Percentiles rank a stretch among this genome's conserved stretches.
phyloP scores from a whole-genome alignment of 2,329 filamentous ascomycete genomes.

The Chrysoporthe puriensis region DNA sequence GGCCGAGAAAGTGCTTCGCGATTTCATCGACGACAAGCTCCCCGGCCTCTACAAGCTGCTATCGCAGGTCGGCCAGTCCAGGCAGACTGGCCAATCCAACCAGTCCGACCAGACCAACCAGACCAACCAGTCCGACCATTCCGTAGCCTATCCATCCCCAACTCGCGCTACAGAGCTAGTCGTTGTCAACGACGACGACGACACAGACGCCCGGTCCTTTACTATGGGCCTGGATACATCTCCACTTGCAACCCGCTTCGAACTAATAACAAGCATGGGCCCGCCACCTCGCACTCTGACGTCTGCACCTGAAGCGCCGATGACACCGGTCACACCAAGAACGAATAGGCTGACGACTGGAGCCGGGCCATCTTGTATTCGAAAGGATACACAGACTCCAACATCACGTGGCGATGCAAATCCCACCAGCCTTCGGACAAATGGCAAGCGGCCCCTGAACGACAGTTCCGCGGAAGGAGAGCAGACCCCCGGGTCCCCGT shows the following conservation, averaged over 20 bases:
- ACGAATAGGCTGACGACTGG: not conserved
- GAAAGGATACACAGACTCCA: not conserved
- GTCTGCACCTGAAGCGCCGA: not conserved
- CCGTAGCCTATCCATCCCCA: not conserved
- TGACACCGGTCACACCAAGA: not conserved
- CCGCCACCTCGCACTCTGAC: not conserved
- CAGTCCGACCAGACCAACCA: too few species aligned
- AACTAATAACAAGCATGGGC: not conserved
- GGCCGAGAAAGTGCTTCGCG: not conserved
- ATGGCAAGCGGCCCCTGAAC: not conserved
- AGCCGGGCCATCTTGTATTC: not conserved
- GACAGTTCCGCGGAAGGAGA: not conserved
- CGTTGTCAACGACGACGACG: not conserved
- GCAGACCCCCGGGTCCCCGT: not conserved
- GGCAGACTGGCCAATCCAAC: too few species aligned
- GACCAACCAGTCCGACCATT: not conserved
- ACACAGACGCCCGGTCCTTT: not conserved
- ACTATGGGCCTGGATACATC: not conserved
- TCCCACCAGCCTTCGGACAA: not conserved
- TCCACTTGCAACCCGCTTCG: not conserved
- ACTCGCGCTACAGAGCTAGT: not conserved
- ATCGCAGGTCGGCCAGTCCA: not conserved
- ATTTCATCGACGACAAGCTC: not conserved
- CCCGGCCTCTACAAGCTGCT: not conserved
- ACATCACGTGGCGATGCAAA: not conserved